phyloP scores from a whole-genome alignment of 306 rosid genomes.

The Delonix regia region DNA sequence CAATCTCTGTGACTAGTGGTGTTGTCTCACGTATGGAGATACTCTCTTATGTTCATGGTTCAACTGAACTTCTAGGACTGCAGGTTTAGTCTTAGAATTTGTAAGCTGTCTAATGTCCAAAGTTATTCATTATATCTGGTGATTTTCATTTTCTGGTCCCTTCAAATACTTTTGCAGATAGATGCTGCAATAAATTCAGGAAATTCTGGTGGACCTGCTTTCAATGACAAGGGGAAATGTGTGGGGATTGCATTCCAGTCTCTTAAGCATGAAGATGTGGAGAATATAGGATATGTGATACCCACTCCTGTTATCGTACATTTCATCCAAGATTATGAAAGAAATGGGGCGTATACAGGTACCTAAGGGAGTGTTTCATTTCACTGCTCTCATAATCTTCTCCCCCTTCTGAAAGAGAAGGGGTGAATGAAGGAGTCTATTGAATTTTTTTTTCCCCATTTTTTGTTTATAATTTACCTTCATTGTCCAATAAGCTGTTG shows the following conservation, averaged over 20 bases:
- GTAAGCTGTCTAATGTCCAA: background rate
- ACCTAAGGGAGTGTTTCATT: background rate
- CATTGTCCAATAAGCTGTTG: background rate
- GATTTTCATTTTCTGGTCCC: constrained; percentile 8
- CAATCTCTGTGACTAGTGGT: constrained; percentile 90
- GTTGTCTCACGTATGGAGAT: constrained; percentile 89
- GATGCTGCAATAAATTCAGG: constrained; percentile 83
- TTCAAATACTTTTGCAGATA: constrained; percentile 48
- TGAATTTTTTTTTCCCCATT: background rate
- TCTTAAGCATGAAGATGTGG: constrained; percentile 73
- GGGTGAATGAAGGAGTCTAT: background rate
- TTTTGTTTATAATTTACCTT: background rate
- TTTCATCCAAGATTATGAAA: constrained; percentile 71
- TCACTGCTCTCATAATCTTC: background rate
- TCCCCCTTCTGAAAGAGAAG: background rate
- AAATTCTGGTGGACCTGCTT: constrained; percentile 82
- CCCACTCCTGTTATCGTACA: constrained; percentile 77
- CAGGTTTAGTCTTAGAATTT: constrained; percentile 50
- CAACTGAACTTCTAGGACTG: constrained; percentile 82
- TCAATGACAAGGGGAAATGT: constrained; percentile 68
- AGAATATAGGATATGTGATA: constrained; percentile 78
- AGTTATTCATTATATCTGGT: background rate
- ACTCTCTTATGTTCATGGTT: constrained; percentile 82
- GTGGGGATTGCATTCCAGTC: constrained; percentile 83
- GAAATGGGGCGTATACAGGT: constrained; percentile 77